Base-by-base conservation (phyloP, 352 stramenopile genomes). In the Blastocystis sp. region DNA sequence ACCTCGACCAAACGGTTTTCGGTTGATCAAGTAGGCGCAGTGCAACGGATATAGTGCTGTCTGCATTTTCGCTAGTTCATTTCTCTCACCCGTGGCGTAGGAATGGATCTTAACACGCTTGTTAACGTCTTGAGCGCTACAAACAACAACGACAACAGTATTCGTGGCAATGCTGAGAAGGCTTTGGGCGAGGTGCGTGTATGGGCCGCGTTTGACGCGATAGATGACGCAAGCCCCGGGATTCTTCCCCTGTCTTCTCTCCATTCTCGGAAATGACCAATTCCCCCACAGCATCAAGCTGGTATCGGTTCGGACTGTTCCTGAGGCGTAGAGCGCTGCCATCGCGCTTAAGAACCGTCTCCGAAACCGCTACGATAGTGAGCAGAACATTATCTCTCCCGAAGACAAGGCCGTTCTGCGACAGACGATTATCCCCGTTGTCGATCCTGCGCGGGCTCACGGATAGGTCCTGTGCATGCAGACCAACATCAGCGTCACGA, bases 301-400 rank as follows among this genome's bases (percentile, higher is more conserved):
- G 4, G 74, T 85, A 69, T 1, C 16, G 19, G 29, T 55, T 50
- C 10, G 19, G 35, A 24, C 3, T 19, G 9, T 10, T 26, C 0
- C 21, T 59, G 3, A 85, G 24, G 65, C 21, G n/a, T 69, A 85
- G 74, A 85, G 74, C 41, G 74, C 74, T 61, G 45, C 74, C 21
- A 85, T 85, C 33, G 74, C 74, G 6, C 51, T 85, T 50, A 85
- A 85, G 51, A 85, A 85, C 21, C 45, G 74, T 59, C 51, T 85
- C 16, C 51, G 33, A 2, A 85, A 85, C 29, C 51, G 74, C 4
- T 85, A 85, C 61, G n/a, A 67, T n/a, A 26, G 12, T 16, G 26
- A 41, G n/a, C n/a, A 51, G 6, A 50, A 85, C 50, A 12, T 63
- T 24, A 85, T 85, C 55, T 67, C 24, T 37, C 51, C 31, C 2